A percentile compares a stretch with the other conserved stretches of the same genome.
phyloP scores from a whole-genome alignment of 441 rosid genomes.

The Populus tomentosa region DNA sequence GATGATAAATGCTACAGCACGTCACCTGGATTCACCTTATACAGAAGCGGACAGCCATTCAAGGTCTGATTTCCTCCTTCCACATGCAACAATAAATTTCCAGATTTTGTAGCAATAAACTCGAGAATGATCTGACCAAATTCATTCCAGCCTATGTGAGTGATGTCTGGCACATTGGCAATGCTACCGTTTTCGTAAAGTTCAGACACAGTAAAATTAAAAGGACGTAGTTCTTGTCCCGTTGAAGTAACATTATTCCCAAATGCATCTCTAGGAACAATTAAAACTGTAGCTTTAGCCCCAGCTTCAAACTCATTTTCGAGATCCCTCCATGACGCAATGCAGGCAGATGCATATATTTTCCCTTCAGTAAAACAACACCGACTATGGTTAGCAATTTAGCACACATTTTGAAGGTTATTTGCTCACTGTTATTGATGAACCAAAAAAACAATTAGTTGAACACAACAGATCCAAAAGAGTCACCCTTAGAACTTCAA shows the following conservation, averaged over 20 bases:
- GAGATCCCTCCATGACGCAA: slow-evolving; percentile 66
- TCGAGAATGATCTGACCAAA: slow-evolving; percentile 50
- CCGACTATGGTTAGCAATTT: neutral
- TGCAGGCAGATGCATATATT: slow-evolving; percentile 55
- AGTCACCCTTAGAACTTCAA: neutral
- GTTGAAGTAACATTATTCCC: slow-evolving; percentile 66
- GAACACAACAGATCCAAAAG: neutral
- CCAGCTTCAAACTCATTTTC: slow-evolving; percentile 67
- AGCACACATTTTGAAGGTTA: no score
- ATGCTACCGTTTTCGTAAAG: slow-evolving; percentile 48
- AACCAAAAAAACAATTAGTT: no score
- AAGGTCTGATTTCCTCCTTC: slow-evolving; percentile 49
- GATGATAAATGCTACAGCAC: neutral
- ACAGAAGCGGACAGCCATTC: slow-evolving; percentile 62
- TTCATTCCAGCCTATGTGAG: slow-evolving; percentile 45
- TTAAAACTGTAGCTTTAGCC: slow-evolving; percentile 40
- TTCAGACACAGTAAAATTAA: slow-evolving; percentile 41
- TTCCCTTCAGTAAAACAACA: slow-evolving; percentile 37
- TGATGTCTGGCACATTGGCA: slow-evolving; percentile 31
- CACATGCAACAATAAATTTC: slow-evolving; percentile 47
- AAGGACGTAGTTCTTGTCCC: slow-evolving; percentile 30
- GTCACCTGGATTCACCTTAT: slow-evolving; percentile 73
- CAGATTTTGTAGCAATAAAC: slow-evolving; percentile 45
- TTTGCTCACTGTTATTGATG: no score
- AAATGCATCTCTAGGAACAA: slow-evolving; percentile 82